Evolutionary conservation across 768 basidiomycete genomes (phyloP).

Genomic region (Suillus cothurnatus): DNA sequence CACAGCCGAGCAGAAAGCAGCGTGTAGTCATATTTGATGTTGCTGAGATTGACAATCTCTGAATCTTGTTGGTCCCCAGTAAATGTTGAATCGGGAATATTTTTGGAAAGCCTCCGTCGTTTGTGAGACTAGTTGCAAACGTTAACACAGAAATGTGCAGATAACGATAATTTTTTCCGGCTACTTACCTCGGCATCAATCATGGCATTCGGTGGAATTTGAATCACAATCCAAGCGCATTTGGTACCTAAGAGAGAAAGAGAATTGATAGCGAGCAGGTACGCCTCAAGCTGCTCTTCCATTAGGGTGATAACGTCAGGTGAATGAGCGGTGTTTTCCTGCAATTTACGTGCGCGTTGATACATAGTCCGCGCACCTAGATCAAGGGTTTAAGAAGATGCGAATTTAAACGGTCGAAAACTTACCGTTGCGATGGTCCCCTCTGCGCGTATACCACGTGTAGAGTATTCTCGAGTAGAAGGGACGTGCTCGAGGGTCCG

Average conservation of each 20-base stretch:
- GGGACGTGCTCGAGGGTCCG: conserved; percentile 82
- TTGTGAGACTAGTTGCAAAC: conserved; percentile 56
- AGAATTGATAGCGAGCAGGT: conserved; percentile 86
- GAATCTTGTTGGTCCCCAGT: conserved; percentile 62
- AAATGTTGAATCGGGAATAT: conserved; percentile 79
- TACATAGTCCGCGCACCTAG: conserved; percentile 93
- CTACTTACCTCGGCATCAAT: conserved; percentile 47
- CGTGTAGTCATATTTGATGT: conserved; percentile 79
- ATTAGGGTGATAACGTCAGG: conserved; percentile 46
- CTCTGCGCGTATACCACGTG: conserved; percentile 86
- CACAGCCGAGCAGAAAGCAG: conserved; percentile 78
- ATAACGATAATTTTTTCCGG: conserved; percentile 19
- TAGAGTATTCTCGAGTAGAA: conserved; percentile 93
- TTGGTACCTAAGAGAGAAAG: conserved; percentile 79
- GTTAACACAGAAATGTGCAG: conserved; percentile 19
- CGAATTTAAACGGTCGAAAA: conserved; percentile 20
- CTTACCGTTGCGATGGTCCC: conserved; percentile 91
- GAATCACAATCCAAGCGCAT: conserved; percentile 83
- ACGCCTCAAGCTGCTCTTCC: conserved; percentile 77
- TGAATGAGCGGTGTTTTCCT: conserved; percentile 39
- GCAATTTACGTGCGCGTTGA: conserved; percentile 81
- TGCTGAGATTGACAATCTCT: conserved; percentile 77
- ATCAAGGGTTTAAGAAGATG: conserved; percentile 27
- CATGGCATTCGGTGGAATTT: conserved; percentile 47
- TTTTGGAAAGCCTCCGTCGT: conserved; percentile 67